These are phyloP conservation scores for Jimgerdemannia flammicorona DNA, from an alignment of 192 early-diverging fungal species.

Conservation along the genomic window DNA sequence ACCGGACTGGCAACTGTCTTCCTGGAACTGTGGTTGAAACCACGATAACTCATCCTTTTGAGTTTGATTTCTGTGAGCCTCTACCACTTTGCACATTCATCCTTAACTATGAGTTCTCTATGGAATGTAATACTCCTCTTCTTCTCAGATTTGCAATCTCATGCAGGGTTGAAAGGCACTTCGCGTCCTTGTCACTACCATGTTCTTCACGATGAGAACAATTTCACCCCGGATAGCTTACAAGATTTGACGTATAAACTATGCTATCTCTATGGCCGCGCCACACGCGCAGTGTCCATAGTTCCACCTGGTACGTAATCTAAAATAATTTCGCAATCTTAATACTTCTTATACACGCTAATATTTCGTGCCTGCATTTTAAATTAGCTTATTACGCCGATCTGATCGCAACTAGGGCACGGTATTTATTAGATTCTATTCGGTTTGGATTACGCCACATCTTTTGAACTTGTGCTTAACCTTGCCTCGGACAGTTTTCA, in stretches of 20 bases:
- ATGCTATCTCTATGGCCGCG: slow-evolving; percentile 86
- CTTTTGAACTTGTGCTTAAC: no score
- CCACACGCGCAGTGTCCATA: slow-evolving; percentile 83
- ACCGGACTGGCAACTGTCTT: slow-evolving; percentile 74
- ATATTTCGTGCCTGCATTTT: neutral
- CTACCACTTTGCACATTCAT: neutral
- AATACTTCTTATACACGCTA: neutral
- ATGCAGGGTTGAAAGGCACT: slow-evolving; percentile 89
- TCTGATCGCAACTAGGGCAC: neutral
- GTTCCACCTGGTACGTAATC: slow-evolving; percentile 38
- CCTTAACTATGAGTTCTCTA: neutral
- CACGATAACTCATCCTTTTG: slow-evolving; percentile 68
- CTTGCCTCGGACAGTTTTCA: no score
- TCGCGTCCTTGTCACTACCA: slow-evolving; percentile 91
- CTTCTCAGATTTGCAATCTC: slow-evolving; percentile 67
- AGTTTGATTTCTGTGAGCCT: slow-evolving; percentile 75
- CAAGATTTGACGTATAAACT: slow-evolving; percentile 85
- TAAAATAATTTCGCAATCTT: neutral
- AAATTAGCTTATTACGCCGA: neutral
- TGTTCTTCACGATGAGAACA: slow-evolving; percentile 87
- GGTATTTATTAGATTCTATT: neutral
- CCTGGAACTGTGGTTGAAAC: slow-evolving; percentile 82
- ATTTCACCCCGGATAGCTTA: slow-evolving; percentile 73
- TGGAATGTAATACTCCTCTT: neutral
- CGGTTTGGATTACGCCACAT: neutral